phyloP scores from a whole-genome alignment of 2,329 filamentous ascomycete genomes.

The Aurifilum marmelostoma region DNA sequence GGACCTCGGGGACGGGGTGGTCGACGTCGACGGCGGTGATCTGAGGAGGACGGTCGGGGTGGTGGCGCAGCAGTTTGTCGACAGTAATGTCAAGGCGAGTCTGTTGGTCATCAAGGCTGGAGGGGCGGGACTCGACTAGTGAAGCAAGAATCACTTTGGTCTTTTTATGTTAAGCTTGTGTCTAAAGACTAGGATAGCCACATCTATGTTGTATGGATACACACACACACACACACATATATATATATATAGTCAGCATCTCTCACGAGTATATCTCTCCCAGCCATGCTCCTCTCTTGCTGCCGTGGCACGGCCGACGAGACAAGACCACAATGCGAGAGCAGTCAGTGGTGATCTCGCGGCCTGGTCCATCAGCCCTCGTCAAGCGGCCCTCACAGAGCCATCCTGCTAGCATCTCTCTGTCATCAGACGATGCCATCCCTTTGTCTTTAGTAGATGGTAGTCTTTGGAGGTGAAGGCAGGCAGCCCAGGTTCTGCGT shows the following conservation, averaged over 20 bases:
- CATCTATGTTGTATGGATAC: not conserved
- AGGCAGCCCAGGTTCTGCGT: not conserved
- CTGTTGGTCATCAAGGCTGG: constrained; percentile 34
- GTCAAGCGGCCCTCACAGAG: not conserved
- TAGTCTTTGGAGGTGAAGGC: not conserved
- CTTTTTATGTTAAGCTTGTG: not conserved
- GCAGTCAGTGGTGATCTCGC: not conserved
- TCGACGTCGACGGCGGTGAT: constrained; percentile 39
- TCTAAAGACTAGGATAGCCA: not conserved
- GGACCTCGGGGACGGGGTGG: constrained; percentile 32
- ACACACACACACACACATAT: too few species aligned
- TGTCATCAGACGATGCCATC: not conserved
- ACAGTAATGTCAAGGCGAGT: constrained; percentile 64
- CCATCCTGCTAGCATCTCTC: not conserved
- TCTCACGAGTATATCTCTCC: not conserved
- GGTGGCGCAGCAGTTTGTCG: constrained; percentile 63
- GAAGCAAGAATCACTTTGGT: not conserved
- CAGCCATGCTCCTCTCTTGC: not conserved
- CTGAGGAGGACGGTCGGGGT: constrained; percentile 59
- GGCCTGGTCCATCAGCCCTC: not conserved
- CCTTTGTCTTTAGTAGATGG: not conserved
- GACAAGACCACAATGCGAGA: not conserved
- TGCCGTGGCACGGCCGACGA: not conserved
- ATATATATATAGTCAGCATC: too few species aligned
- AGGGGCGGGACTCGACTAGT: constrained; percentile 21